These are phyloP conservation scores for Heracleum sosnowskyi DNA, from an alignment of 129 eudicot genomes.

Conservation along the genomic window DNA sequence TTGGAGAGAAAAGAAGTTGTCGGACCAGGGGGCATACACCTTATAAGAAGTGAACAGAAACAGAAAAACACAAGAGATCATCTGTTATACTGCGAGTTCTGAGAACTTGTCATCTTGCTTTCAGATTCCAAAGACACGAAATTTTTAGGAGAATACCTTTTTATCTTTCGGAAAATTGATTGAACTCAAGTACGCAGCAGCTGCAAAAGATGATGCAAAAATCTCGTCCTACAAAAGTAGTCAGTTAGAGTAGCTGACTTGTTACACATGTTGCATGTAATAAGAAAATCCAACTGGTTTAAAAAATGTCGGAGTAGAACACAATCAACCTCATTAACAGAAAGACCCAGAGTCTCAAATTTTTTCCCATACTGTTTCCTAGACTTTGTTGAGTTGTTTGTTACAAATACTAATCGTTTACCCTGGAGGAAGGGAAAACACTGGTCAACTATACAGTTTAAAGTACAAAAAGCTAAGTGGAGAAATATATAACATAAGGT, in stretches of 20 bases:
- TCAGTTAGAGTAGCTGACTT: constrained; percentile 13
- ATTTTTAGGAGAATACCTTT: constrained; percentile 41
- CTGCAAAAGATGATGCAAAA: constrained; percentile 98
- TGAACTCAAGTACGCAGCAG: constrained; percentile 91
- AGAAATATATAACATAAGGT: neutral
- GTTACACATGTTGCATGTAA: neutral
- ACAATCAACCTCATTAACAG: constrained; percentile 72
- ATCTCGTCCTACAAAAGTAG: constrained; percentile 84
- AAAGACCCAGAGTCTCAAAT: constrained; percentile 92
- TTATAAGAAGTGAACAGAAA: neutral
- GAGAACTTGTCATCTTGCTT: neutral
- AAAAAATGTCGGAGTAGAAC: constrained; percentile 7
- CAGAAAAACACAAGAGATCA: neutral
- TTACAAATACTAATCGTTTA: constrained; percentile 85
- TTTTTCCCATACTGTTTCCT: constrained; percentile 96
- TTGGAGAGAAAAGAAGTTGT: neutral
- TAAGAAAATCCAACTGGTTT: neutral
- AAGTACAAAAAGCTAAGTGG: neutral
- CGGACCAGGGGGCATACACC: neutral
- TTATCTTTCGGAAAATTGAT: constrained; percentile 92
- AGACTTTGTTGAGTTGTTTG: constrained; percentile 96
- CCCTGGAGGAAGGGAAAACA: constrained; percentile 40
- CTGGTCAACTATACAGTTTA: no score
- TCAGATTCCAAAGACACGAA: neutral
- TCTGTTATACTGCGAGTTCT: neutral